Evolutionary conservation across 148 eudicot genomes (phyloP).

Genomic region (Salicornia ramosissima): DNA sequence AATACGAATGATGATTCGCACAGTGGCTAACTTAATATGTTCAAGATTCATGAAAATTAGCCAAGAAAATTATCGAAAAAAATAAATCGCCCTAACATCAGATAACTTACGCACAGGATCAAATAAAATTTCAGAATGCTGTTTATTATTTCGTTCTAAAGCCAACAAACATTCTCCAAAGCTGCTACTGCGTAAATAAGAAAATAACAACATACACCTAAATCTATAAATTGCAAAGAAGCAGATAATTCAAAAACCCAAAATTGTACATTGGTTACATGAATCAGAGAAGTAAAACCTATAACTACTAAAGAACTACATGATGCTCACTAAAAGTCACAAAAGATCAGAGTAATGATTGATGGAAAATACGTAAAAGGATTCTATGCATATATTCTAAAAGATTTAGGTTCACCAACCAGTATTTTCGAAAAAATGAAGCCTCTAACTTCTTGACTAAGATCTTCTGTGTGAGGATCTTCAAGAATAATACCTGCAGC

Average conservation of each 20-base stretch:
- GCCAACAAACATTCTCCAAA: background rate
- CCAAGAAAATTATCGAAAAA: background rate
- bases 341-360: background rate
- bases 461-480: slow-evolving; percentile 95
- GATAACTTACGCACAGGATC: background rate
- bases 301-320: background rate
- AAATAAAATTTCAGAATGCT: background rate
- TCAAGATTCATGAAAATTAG: background rate
- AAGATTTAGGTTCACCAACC: slow-evolving; percentile 44
- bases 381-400: background rate
- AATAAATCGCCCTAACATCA: background rate
- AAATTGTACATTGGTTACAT: background rate
- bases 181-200: background rate
- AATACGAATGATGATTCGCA: slow-evolving; percentile 5
- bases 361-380: background rate
- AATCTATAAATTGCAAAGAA: background rate
- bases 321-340: background rate
- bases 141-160: background rate
- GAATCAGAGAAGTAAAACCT: background rate
- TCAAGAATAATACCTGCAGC: slow-evolving; percentile 80
- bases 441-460: slow-evolving; percentile 93
- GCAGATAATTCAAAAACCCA: slow-evolving; percentile 5
- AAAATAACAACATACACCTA: background rate
- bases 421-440: slow-evolving; percentile 83
- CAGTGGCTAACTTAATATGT: slow-evolving; percentile 5